Evolutionary conservation across 1,284 basidiomycete species (phyloP), one percentile per base, ranked within the genome.

Genomic region (Vanrija sp.): DNA sequence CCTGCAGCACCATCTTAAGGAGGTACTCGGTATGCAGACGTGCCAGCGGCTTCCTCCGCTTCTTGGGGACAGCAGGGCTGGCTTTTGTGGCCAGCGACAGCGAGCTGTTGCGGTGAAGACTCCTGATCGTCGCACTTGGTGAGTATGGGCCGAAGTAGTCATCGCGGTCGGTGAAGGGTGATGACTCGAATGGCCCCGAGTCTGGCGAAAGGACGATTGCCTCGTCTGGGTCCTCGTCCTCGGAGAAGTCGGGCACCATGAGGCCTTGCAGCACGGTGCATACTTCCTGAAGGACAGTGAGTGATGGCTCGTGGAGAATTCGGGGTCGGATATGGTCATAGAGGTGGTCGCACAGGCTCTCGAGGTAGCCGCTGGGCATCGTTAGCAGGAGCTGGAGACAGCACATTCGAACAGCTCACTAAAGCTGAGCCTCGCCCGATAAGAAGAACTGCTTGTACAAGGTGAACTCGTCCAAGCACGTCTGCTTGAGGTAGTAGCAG

Each of bases 301-400:
- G 83, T 6, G 86, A 85, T 0, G 86, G 86, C 70, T 96, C 93
- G 66, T 96, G 92, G 1, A 96, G 82, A 63, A 96, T 95, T 6
- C 91, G 85, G 5, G 93, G 93, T 1, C 93, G 86, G 3, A 96
- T 83, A 64, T 93, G 89, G 73, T 96, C 93, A 69, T 93, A 95
- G 23, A 96, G 83, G 65, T 91, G 84, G 76, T 96, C 93, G 66
- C 91, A 96, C 0, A 97, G 81, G 6, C 82, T 85, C 77, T 95
- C 92, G 21, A 96, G 82, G 75, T 90, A 96, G 56, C 84, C 82
- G 66, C 91, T 94, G 67, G 14, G 34, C 34, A 8, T 46, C 25
- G 54, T 52, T 28, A 58, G 19, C 16, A 16, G 28, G 25, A 3
- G 42, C 46, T 34, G 34, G 12, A 39, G n/a, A 45, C 18, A 40